These are phyloP conservation scores for Crotalaria pallida DNA, from an alignment of 306 rosid genomes.

Conservation along the genomic window DNA sequence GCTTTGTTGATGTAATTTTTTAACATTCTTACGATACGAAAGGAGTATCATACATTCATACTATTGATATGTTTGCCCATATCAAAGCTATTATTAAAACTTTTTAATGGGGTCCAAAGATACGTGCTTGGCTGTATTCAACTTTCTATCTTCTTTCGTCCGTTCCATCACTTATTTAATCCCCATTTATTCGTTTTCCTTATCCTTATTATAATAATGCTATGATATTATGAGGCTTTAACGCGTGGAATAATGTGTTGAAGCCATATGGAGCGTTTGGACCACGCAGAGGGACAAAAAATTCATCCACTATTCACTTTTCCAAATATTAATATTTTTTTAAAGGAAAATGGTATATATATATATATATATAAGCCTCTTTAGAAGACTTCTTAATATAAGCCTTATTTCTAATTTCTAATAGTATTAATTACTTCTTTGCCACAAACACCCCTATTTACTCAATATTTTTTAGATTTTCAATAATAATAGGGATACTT, in stretches of 20 bases:
- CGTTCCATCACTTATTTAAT: conserved; percentile 7
- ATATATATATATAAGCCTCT: too few relatives aligned
- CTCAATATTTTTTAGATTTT: too few relatives aligned
- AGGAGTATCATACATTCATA: too few relatives aligned
- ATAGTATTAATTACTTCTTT: too few relatives aligned
- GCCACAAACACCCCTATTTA: too few relatives aligned
- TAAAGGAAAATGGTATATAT: too few relatives aligned
- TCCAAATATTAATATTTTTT: too few relatives aligned
- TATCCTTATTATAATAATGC: conserved; percentile 2
- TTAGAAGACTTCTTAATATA: too few relatives aligned
- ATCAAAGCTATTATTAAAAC: conserved; percentile 19
- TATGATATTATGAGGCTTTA: conserved; percentile 7
- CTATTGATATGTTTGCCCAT: conserved; percentile 1
- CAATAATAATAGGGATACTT: too few relatives aligned
- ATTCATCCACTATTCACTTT: neutral
- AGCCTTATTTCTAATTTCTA: too few relatives aligned
- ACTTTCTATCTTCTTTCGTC: conserved; percentile 12
- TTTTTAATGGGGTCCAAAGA: conserved; percentile 39
- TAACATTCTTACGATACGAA: too few relatives aligned
- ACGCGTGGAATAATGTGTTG: conserved; percentile 20
- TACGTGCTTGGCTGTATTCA: conserved; percentile 40
- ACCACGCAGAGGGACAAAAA: conserved; percentile 19
- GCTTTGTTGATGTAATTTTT: too few relatives aligned
- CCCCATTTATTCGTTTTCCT: conserved; percentile 23
- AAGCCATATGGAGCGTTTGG: conserved; percentile 25